phyloP scores from a whole-genome alignment of 768 basidiomycete genomes.

The Myochromella boudieri region DNA sequence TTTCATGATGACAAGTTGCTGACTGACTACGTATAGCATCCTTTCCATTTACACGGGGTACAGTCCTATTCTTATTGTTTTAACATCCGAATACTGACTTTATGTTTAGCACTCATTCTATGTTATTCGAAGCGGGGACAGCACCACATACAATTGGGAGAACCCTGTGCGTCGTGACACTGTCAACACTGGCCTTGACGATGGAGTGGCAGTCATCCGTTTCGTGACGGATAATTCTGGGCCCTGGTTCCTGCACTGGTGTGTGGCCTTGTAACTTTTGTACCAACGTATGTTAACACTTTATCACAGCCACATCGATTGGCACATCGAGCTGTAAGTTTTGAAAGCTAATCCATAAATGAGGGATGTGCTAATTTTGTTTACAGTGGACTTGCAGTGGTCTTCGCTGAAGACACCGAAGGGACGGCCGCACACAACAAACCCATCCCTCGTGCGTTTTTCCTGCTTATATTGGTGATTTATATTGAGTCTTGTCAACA shows the following conservation, averaged over 20 bases:
- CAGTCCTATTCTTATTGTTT: background rate
- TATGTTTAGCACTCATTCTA: constrained; percentile 31
- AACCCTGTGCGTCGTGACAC: constrained; percentile 29
- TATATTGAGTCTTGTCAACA: no score
- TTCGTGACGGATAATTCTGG: constrained; percentile 21
- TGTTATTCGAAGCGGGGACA: constrained; percentile 34
- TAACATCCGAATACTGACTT: background rate
- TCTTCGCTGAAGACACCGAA: constrained; percentile 13
- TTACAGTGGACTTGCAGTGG: constrained; percentile 2
- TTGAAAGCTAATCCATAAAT: no score
- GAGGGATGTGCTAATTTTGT: background rate
- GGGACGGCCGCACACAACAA: no score
- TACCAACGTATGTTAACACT: no score
- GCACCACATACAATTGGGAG: constrained; percentile 22
- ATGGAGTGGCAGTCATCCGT: constrained; percentile 31
- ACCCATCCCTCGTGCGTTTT: background rate
- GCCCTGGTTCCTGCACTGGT: constrained; percentile 27
- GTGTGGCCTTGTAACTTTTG: no score
- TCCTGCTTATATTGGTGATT: no score
- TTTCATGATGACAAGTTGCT: background rate
- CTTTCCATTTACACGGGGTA: background rate
- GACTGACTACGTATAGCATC: background rate
- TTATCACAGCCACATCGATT: no score
- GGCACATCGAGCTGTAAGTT: no score
- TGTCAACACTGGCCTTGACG: constrained; percentile 28